phyloP scores from a whole-genome alignment of 331 rosid genomes.

The Malus hybrid region DNA sequence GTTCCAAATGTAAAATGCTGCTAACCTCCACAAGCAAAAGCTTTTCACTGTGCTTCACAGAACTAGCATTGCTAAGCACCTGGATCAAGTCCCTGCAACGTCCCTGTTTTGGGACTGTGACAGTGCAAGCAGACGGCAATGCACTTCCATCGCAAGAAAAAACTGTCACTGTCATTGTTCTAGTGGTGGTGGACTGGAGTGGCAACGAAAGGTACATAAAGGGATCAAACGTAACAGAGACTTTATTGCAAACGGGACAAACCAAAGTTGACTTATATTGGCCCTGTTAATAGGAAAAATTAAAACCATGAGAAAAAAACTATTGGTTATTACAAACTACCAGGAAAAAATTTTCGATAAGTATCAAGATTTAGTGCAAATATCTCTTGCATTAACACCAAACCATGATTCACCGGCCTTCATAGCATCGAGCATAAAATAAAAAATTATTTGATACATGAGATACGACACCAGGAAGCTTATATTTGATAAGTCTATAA shows the following conservation, averaged over 20 bases:
- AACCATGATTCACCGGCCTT: not conserved
- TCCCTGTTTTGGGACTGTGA: constrained; percentile 93
- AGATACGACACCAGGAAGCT: not conserved
- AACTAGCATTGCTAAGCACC: constrained; percentile 79
- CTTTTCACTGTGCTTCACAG: constrained; percentile 75
- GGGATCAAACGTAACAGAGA: constrained; percentile 97
- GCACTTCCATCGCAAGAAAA: constrained; percentile 72
- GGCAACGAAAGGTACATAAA: constrained; percentile 98
- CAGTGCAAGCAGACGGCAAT: constrained; percentile 63
- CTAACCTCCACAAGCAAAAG: constrained; percentile 81
- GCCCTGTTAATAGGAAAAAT: constrained; percentile 50
- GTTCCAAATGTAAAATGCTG: not conserved
- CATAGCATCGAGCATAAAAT: not conserved
- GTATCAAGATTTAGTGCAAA: not conserved
- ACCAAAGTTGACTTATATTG: constrained; percentile 98
- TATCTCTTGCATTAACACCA: not conserved
- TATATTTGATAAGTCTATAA: not conserved
- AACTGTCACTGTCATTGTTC: constrained; percentile 75
- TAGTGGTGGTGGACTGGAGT: constrained; percentile 68
- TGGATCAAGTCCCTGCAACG: constrained; percentile 92
- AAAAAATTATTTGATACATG: not conserved
- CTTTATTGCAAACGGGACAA: constrained; percentile 96
- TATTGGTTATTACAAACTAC: not conserved
- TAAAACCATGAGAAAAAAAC: not conserved
- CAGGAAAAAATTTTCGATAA: not conserved